Evolutionary conservation across 345 rosid species (phyloP), one percentile per base, ranked within the genome.

Genomic region (Citrus glauca): DNA sequence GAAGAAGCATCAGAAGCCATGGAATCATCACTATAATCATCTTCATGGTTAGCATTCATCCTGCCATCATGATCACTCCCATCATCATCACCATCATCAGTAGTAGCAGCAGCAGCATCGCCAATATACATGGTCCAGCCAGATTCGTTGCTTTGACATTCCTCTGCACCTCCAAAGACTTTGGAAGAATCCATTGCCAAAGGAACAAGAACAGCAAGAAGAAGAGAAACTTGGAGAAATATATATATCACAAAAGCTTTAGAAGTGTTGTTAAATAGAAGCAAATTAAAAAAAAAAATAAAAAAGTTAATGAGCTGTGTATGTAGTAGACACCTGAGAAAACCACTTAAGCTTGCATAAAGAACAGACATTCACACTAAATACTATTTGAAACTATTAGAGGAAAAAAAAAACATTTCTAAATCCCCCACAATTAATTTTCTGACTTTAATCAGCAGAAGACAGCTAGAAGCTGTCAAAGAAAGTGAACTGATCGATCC

Each of bases 1-100:
- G 94, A 90, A 77, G 91, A 87, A 61, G 94, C 94, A 75, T 90
- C 94, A 61, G 94, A 90, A 40, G 89, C 92, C 94, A 90, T 86
- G 5, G 94, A 90, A 80, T 90, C 92, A 76, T 78, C 85, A 38
- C 73, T 67, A 11, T 81, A 75, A 22, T 80, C 72, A 48, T 64
- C 79, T 25, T 66, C 76, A 11, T 59, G 73, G 24, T 66, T 42
- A 42, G n/a, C 72, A 22, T 40, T 77, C 50, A 30, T 72, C 57
- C 6, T 3, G 42, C 57, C 66, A 20, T 70, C 66, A 17, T 20
- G 28, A 8, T 70, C 64, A 28, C 9, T 65, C 20, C n/a, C 32
- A 6, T 24, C 69, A 25, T 9, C 68, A 19, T 33, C 73, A 13
- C 38, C 70, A 57, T 57, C 70, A 6, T 61, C 78, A 22, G 33